Percentiles rank a stretch among this genome's conserved stretches.
Conservation (phyloP, 108 stramenopile genomes). For the Cylindrotheca fusiformis region DNA sequence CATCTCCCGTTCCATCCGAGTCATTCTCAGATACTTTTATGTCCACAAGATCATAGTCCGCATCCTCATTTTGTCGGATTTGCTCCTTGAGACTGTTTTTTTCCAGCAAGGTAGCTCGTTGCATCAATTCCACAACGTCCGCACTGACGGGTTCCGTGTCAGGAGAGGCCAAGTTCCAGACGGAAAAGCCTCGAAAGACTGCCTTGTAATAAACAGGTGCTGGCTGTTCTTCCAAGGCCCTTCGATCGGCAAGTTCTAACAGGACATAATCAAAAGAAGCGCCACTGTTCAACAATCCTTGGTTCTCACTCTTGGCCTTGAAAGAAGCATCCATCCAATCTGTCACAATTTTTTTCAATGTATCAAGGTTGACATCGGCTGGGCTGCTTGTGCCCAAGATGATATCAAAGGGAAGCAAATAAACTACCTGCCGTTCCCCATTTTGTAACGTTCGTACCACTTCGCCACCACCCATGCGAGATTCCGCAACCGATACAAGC, state of each 20-base stretch:
- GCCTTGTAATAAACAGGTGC: constrained; percentile 2
- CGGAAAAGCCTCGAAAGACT: constrained; percentile 17
- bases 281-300: constrained; percentile 7
- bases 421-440: constrained; percentile 17
- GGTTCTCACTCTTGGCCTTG: constrained; percentile 3
- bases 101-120: constrained; percentile 33
- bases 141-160: constrained; percentile 17
- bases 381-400: constrained; percentile 19
- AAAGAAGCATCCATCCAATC: constrained; percentile 44
- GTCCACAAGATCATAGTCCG: constrained; percentile 28
- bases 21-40: constrained; percentile 11
- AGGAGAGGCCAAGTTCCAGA: constrained; percentile 17
- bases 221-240: constrained; percentile 7
- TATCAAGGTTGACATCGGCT: constrained; percentile 4
- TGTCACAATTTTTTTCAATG: constrained; percentile 26
- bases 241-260: constrained; percentile 15
- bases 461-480: neutral
- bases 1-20: neutral
- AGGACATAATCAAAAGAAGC: constrained; percentile 27
- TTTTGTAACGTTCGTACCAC: neutral
- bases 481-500: neutral
- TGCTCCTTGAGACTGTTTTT: constrained; percentile 15
- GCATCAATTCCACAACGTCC: constrained; percentile 29
- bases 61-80: constrained; percentile 8
- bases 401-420: constrained; percentile 37